A percentile compares a stretch with the other conserved stretches of the same genome.
phyloP scores from a whole-genome alignment of 441 rosid genomes.

The Populus hybrid region DNA sequence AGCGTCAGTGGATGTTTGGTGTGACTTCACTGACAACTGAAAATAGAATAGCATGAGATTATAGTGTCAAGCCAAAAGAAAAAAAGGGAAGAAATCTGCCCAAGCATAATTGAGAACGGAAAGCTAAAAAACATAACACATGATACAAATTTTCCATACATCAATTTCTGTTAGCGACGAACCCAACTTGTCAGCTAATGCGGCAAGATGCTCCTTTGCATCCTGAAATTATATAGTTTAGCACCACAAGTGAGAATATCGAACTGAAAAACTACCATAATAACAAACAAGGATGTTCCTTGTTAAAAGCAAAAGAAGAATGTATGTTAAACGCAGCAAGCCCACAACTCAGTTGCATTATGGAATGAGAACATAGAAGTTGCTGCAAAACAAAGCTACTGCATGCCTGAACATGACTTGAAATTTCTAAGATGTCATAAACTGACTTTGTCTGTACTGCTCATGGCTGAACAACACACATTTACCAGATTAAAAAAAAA shows the following conservation, averaged over 20 bases:
- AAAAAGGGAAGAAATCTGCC: neutral
- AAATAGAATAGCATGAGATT: conserved; percentile 31
- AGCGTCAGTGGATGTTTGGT: conserved; percentile 58
- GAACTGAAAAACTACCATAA: neutral
- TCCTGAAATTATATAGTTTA: conserved; percentile 53
- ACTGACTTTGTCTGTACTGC: neutral
- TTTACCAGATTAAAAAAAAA: neutral
- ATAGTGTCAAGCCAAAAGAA: conserved; percentile 16
- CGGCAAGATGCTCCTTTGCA: conserved; percentile 95
- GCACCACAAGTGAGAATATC: conserved; percentile 1
- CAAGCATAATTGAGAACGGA: conserved; percentile 21
- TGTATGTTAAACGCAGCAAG: too few relatives aligned
- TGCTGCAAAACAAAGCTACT: too few relatives aligned
- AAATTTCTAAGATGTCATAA: neutral
- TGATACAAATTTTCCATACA: conserved; percentile 41
- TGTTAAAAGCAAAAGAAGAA: neutral
- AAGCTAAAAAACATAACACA: conserved; percentile 10
- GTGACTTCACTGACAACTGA: conserved; percentile 76
- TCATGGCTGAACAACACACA: neutral
- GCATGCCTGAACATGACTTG: neutral
- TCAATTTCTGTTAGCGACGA: conserved; percentile 83
- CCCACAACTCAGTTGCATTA: too few relatives aligned
- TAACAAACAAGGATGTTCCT: neutral
- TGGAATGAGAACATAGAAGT: too few relatives aligned
- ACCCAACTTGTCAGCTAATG: conserved; percentile 92